Base-by-base conservation (phyloP, 768 basidiomycete species). In the Galerina sulciceps region DNA sequence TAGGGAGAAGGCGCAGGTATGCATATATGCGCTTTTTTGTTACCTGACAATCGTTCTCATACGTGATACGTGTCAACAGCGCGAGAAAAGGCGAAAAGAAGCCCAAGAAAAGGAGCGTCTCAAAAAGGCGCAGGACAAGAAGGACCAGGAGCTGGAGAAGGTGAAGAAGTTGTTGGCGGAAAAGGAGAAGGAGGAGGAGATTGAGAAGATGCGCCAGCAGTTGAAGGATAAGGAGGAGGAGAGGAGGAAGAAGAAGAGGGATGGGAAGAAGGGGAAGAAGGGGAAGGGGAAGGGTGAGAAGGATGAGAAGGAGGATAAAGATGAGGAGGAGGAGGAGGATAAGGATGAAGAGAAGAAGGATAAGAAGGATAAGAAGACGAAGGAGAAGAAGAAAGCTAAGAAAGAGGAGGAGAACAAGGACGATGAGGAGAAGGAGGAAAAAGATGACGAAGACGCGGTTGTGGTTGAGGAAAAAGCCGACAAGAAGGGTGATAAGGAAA, bases 1-100 rank as follows among this genome's bases (percentile, higher is more conserved):
- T 45, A 85, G 87, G 73, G 85, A 88, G 69, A 88, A 86, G 69
- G 71, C 81, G 48, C 81, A 88, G 70, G 89, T 91, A 72, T 65
- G 85, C 77, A 1, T 37, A 22, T 8, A 13, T 45, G 31, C 8
- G 52, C 1, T 22, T 47, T 15, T 49, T 17, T 43, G 34, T 10
- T 55, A 23, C 17, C 38, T 11, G 57, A 66, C 69, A 17, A 26
- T n/a, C 18, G 10, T 38, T 15, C 34, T 49, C 17, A 38, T 44
- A 14, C n/a, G 2, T 18, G 8, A 22, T n/a, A 0, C 41, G 40
- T 41, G 35, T 45, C 34, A 46, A 42, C 55, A 81, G 78, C 75
- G 79, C 51, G 82, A 82, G 69, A 81, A 79, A 69, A 78, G 81
- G 53, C 76, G 78, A 35, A 79, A 82, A 41, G 87, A 83, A 18